A percentile compares a stretch with the other conserved stretches of the same genome.
Conservation (phyloP, 169 alveolate species). For the Plasmodium billcollinsi region DNA sequence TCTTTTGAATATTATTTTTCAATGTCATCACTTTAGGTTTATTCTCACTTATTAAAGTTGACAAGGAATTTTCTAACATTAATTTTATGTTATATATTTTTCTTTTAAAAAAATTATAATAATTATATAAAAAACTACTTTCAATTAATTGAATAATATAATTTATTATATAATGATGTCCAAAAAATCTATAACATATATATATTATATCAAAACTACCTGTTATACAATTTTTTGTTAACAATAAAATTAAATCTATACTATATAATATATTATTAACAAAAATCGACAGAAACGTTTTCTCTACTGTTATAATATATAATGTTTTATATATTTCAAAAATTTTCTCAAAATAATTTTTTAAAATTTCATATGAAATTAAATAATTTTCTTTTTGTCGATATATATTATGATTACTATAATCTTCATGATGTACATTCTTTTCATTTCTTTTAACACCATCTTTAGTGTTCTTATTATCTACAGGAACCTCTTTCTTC, state of each 20-base stretch:
- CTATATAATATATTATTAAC: not conserved
- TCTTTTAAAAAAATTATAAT: conserved; percentile 3
- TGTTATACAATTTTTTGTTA: not conserved
- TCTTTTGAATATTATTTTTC: not conserved
- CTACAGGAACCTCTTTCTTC: too few relatives aligned
- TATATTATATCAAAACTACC: not conserved
- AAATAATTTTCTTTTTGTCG: conserved; percentile 13
- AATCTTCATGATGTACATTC: not conserved
- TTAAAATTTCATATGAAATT: conserved; percentile 32
- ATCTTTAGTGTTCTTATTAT: too few relatives aligned
- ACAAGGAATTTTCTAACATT: not conserved
- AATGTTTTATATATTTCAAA: conserved; percentile 56
- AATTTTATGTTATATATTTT: not conserved
- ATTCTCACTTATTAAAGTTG: not conserved
- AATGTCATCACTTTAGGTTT: not conserved
- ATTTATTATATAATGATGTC: not conserved
- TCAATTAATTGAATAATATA: not conserved
- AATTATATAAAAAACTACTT: not conserved
- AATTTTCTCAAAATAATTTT: conserved; percentile 17
- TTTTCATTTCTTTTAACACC: conserved; percentile 10
- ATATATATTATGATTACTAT: not conserved
- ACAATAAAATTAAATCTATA: conserved; percentile 4
- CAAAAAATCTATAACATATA: not conserved
- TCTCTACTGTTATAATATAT: conserved; percentile 29
- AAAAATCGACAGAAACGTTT: conserved; percentile 4